Base-by-base conservation (phyloP, 2,329 filamentous ascomycete species). In the Sporothrix brunneoviolacea region DNA sequence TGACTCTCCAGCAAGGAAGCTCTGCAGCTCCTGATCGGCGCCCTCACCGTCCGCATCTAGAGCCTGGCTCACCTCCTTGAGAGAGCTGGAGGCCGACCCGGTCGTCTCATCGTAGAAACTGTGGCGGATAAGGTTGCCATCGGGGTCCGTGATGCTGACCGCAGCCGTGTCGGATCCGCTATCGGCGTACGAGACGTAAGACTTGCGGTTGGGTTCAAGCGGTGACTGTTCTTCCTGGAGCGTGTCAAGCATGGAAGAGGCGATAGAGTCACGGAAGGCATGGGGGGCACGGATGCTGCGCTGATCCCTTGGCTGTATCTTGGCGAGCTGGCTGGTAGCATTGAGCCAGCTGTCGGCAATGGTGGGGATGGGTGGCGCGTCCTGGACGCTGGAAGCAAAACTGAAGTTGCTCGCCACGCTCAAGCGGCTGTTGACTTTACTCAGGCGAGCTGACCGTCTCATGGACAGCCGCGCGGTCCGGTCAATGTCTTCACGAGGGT, bases 381-480 rank as follows among this genome's bases (percentile, higher is more conserved):
- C 91, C 62, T 86, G 88, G 50, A 96, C 74, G 64, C 88, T 96
- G 4, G 91, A 96, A 28, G 91, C 89, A 62, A 91, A 88, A 69
- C 93, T 97, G 60, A 91, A 77, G 63, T 88, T 97, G 68, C 91
- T 97, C 15, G 91, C 89, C 56, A 95, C 91, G 64, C 91, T 96
- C 53, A 98, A 76, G 27, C 91, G 88, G 65, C 88, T 95, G 58
- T 94, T 91, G 58, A 94, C 88, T 65, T 88, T 88, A 71, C 91
- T 97, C 56, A 97, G 76, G 48, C 93, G 86, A 48, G 88, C 88
- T 36, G 91, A 97, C 59, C 93, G 81, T 59, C 91, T 82, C 67
- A 96, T 86, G 1, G 91, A 96, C 68, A 96, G 80, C 43, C 93
- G 86, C 55, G 95, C 91, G 0, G 93, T 97, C 59, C 90, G 86